Evolutionary conservation across 768 basidiomycete species (phyloP), one percentile per base, ranked within the genome.

Genomic region (Coprinellus micaceus): DNA sequence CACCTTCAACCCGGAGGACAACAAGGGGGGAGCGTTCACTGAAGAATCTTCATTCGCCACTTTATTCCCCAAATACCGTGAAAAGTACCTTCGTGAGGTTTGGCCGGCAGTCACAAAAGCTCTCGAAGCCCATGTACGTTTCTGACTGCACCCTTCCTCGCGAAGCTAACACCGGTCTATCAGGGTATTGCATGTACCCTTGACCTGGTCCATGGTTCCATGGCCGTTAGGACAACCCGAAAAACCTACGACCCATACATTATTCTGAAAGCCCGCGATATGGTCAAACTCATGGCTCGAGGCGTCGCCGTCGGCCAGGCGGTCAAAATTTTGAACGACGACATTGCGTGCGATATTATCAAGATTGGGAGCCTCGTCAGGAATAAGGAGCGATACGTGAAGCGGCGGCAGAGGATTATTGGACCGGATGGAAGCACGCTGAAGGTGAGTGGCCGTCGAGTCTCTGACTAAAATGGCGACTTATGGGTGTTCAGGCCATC

Each of bases 1-100:
- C 25, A 71, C 86, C 5, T 98, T 98, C 71, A 67, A 77, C 57
- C 77, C 81, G 4, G 70, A 69, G 39, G 91, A 96, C 71, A 92
- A 92, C 72, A 87, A 85, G 65, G 86, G 81, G 13, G 89, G 90
- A 0, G 77, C 89, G 2, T 94, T 99, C 74, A 80, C 85, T 1
- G 96, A 98, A 70, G 97, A 99, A 76, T 97, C 94, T 2, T 96
- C 94, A 0, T 99, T 98, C 65, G 96, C 96, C 10, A 96, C 97
- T 1, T 82, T 99, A 10, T 99, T 99, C 72, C 97, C 97, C 12
- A 98, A 97, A 72, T 98, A 98, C 68, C 84, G 97, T 62, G 97
- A 99, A 81, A 94, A 89, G 66, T 98, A 98, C 66, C 75, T 99
- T 48, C 83, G 94, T 43, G 94, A 98, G 70, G 87, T 90, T 49